Base-by-base conservation (phyloP, 768 basidiomycete species). In the Solioccasus polychromus region DNA sequence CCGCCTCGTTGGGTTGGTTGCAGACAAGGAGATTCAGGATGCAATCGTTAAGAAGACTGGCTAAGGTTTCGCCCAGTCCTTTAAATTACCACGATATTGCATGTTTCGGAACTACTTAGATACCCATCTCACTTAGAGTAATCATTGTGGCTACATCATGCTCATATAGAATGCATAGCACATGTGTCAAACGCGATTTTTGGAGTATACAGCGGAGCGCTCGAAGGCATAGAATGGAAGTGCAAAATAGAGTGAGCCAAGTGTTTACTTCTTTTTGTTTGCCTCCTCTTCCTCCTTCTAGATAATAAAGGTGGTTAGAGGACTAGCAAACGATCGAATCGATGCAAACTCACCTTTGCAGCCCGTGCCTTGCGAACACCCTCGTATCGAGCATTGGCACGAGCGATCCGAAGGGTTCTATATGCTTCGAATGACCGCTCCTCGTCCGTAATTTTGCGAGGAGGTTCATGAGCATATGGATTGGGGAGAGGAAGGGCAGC, bases 211-310 rank as follows among this genome's bases (percentile, higher is more conserved):
- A 54, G 28, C 37, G 47, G 59, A 41, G 34, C 34, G 37, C n/a
- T n/a, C n/a, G 52, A 47, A 53, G 55, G 51, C 39, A 48, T 49
- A 44, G 66, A 37, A 57, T 55, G 53, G 55, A 60, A 52, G 48
- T 47, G 42, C 57, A 51, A 23, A 43, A 45, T 39, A 42, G 41
- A 48, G 44, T 25, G 45, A 44, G 35, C 19, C 42, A 51, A 50
- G 54, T 19, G 46, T 71, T 72, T 82, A 89, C 75, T 92, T 91
- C 76, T 91, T 91, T 79, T 92, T 92, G 66, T 77, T 80, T 47
- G 87, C 89, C 66, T 92, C 91, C 78, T 93, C 91, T 66, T 92
- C 92, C 58, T 88, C 89, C 66, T 85, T 88, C 88, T 90, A 61
- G 48, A 58, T 37, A 45, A 23, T 22, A 28, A 22, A 42, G 45